These are phyloP conservation scores for Pilobolus umbonatus DNA, from an alignment of 192 early-diverging fungal genomes.

Conservation along the genomic window DNA sequence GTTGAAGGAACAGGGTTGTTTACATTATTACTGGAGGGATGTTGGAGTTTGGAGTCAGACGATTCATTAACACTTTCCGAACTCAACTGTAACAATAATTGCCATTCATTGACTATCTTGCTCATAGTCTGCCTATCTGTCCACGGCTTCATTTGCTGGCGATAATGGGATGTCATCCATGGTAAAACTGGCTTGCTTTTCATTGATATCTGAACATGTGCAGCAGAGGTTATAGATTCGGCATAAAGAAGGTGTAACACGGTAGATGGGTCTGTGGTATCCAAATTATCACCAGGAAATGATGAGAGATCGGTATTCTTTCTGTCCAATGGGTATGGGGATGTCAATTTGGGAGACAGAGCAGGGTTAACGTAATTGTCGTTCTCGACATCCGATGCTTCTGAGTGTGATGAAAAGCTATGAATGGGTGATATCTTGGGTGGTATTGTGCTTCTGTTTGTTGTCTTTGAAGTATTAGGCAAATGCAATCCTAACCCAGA, in stretches of 20 bases:
- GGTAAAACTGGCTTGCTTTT: slow-evolving; percentile 17
- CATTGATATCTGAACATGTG: slow-evolving; percentile 17
- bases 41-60: too few relatives aligned
- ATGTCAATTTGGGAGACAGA: not conserved
- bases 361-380: not conserved
- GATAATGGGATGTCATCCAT: slow-evolving; percentile 9
- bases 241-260: slow-evolving; percentile 10
- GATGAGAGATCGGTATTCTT: not conserved
- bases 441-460: not conserved
- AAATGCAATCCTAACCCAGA: slow-evolving; percentile 14
- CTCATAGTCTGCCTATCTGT: slow-evolving; percentile 7
- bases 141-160: slow-evolving; percentile 15
- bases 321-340: not conserved
- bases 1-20: too few relatives aligned
- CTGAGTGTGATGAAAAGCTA: slow-evolving; percentile 6
- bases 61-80: not conserved
- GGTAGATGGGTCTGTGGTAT: not conserved
- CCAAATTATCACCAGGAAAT: not conserved
- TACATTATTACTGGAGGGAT: too few relatives aligned
- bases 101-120: slow-evolving; percentile 16
- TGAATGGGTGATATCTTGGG: not conserved
- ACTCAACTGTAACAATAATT: slow-evolving; percentile 8
- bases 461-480: not conserved
- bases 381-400: not conserved
- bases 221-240: slow-evolving; percentile 5